Conservation (phyloP, 2,329 filamentous ascomycete genomes). For the Nemania sp. region DNA sequence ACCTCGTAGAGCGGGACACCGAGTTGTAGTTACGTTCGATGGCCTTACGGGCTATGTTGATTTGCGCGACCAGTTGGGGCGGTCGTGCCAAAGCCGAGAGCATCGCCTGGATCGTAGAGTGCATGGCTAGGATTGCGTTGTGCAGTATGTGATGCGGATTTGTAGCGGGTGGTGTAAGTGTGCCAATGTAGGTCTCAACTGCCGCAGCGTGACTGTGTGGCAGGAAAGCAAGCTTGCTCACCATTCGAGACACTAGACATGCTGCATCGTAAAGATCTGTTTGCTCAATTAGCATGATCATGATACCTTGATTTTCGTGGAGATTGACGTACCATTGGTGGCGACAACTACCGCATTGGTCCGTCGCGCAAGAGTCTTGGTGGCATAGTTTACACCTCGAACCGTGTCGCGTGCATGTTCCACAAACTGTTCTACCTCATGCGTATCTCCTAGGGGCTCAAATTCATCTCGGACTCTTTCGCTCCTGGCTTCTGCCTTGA, state of each 20-base stretch:
- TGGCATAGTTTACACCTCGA: conserved; percentile 79
- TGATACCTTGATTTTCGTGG: not conserved
- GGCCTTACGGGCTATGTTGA: conserved; percentile 72
- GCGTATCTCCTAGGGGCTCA: conserved; percentile 78
- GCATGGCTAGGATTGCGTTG: conserved; percentile 75
- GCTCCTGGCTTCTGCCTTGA: conserved; percentile 79
- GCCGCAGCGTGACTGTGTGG: conserved; percentile 69
- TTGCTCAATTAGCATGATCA: conserved; percentile 3
- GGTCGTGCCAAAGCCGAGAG: conserved; percentile 79
- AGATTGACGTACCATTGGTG: conserved; percentile 54
- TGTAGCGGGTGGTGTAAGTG: conserved; percentile 67
- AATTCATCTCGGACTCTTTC: conserved; percentile 91
- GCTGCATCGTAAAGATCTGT: conserved; percentile 71
- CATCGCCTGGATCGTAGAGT: conserved; percentile 81
- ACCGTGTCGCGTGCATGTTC: conserved; percentile 90
- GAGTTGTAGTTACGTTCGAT: conserved; percentile 79
- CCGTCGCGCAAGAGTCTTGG: conserved; percentile 78
- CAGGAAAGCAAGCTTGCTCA: conserved; percentile 66
- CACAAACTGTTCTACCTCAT: conserved; percentile 91
- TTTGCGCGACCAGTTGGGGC: conserved; percentile 73
- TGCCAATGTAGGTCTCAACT: conserved; percentile 71
- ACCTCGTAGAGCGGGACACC: conserved; percentile 72
- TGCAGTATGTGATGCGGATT: conserved; percentile 76
- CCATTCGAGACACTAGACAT: conserved; percentile 54
- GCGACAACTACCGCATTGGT: conserved; percentile 73